phyloP scores from a whole-genome alignment of 2,329 filamentous ascomycete species.

The Colletotrichum sp. region DNA sequence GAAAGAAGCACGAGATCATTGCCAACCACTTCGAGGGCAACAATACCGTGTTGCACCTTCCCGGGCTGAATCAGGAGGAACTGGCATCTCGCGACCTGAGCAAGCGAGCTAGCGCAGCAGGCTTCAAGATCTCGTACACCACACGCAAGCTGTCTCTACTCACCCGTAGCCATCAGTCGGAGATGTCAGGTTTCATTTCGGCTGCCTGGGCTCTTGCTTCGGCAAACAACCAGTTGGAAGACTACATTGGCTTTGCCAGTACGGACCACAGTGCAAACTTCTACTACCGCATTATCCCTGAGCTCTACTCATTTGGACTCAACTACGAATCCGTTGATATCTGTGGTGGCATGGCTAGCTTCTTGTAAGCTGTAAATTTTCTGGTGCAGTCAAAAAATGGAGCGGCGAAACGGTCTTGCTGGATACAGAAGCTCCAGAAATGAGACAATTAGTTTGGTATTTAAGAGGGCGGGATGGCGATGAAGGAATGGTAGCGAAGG shows the following conservation, averaged over 20 bases:
- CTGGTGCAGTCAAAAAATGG: neutral
- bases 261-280: neutral
- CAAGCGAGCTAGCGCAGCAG: neutral
- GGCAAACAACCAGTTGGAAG: neutral
- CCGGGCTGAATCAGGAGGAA: neutral
- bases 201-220: neutral
- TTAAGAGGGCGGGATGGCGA: rapidly evolving
- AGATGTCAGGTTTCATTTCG: neutral
- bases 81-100: neutral
- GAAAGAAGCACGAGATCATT: neutral
- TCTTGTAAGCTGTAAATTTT: neutral
- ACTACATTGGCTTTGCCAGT: neutral
- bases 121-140: neutral
- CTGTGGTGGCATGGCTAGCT: neutral
- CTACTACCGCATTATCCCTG: neutral
- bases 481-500: rapidly evolving
- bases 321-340: neutral
- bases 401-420: neutral
- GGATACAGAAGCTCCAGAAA: neutral
- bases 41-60: neutral
- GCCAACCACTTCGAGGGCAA: neutral
- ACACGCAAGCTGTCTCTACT: neutral
- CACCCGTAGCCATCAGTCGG: neutral
- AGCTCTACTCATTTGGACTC: neutral
- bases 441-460: rapidly evolving